phyloP scores from a whole-genome alignment of 495 filamentous ascomycete genomes.

The Penicillium daleae region DNA sequence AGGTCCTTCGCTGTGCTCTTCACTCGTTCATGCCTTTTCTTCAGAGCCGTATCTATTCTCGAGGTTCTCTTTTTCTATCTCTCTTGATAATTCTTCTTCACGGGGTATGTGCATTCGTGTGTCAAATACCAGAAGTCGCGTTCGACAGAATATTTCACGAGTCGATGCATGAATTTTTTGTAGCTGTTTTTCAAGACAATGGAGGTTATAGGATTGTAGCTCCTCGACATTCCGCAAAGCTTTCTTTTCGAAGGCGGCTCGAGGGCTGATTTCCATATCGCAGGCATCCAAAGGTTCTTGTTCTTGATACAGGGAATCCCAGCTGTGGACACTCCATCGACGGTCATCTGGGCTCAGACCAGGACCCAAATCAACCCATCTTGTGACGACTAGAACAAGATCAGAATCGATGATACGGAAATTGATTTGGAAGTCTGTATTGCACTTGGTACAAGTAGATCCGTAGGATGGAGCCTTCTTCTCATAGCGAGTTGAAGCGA shows the following conservation, averaged over 20 bases:
- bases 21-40: not conserved
- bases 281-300: too few species aligned
- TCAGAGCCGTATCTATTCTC: not conserved
- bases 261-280: too few species aligned
- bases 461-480: not conserved
- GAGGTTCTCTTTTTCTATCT: not conserved
- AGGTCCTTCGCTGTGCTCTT: not conserved
- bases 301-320: rapidly evolving
- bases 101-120: not conserved
- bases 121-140: not conserved
- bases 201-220: too few species aligned
- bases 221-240: too few species aligned
- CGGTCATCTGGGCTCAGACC: not conserved
- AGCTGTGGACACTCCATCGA: not conserved
- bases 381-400: not conserved
- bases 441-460: not conserved
- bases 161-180: too few species aligned
- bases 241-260: too few species aligned
- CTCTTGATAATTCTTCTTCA: not conserved
- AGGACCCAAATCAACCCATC: not conserved
- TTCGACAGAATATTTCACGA: too few species aligned
- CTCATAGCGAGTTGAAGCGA: not conserved
- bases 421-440: not conserved
- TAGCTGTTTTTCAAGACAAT: too few species aligned
- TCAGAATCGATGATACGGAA: not conserved